These are phyloP conservation scores for Leccinum longicurvipes DNA, from an alignment of 768 basidiomycete genomes.

Conservation along the genomic window DNA sequence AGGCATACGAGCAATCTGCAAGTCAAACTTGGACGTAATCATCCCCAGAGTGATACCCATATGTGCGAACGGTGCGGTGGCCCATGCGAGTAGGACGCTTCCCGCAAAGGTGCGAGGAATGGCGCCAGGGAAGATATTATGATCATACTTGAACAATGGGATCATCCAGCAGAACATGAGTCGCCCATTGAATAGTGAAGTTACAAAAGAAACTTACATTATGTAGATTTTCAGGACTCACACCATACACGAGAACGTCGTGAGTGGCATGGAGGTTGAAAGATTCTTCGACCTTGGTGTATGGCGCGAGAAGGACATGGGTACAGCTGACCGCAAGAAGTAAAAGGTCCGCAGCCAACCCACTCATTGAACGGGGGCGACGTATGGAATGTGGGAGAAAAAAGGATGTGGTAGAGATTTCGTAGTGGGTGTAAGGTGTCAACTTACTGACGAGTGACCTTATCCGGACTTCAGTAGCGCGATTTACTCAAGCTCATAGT, in stretches of 20 bases:
- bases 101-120: constrained; percentile 88
- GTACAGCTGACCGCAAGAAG: constrained; percentile 51
- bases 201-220: constrained; percentile 41
- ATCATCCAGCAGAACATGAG: constrained; percentile 7
- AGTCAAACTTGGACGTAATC: constrained; percentile 53
- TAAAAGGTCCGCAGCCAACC: constrained; percentile 44
- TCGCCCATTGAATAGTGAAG: background rate
- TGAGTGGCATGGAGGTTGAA: constrained; percentile 92
- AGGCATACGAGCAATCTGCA: constrained; percentile 67
- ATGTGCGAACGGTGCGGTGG: constrained; percentile 47
- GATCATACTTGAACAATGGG: constrained; percentile 68
- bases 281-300: constrained; percentile 96
- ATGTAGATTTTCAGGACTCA: constrained; percentile 37
- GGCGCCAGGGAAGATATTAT: constrained; percentile 82
- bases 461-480: too few relatives aligned
- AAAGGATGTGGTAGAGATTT: background rate
- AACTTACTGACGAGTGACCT: too few relatives aligned
- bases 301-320: constrained; percentile 79
- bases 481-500: constrained; percentile 26
- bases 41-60: constrained; percentile 41
- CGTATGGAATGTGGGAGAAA: background rate
- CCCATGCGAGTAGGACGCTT: constrained; percentile 62
- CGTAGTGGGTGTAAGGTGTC: too few relatives aligned
- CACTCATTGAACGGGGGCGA: constrained; percentile 8
- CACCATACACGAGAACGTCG: constrained; percentile 80